Evolutionary conservation across 208 protist genomes (phyloP).

Genomic region (Trypanosoma avium): DNA sequence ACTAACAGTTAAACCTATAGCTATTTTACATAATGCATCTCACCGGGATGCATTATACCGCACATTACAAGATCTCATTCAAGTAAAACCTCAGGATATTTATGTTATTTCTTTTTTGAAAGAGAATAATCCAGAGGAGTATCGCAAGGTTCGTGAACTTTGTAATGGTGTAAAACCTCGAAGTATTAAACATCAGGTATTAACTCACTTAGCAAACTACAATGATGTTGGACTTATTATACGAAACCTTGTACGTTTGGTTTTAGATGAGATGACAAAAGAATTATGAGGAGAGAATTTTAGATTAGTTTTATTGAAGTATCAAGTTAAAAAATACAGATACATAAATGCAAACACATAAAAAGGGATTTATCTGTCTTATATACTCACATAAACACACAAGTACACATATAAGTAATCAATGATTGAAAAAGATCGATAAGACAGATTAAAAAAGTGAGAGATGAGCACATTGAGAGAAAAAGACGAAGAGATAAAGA

Average conservation of each 20-base stretch:
- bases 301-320: too few relatives aligned
- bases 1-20: constrained; percentile 64
- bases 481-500: too few relatives aligned
- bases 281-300: constrained; percentile 9
- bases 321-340: not conserved
- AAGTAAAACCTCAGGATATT: constrained; percentile 74
- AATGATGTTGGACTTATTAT: constrained; percentile 83
- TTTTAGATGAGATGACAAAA: constrained; percentile 66
- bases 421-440: too few relatives aligned
- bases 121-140: constrained; percentile 77
- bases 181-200: constrained; percentile 57
- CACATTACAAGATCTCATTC: constrained; percentile 69
- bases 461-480: too few relatives aligned
- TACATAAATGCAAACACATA: not conserved
- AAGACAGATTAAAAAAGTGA: too few relatives aligned
- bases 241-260: constrained; percentile 75
- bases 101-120: constrained; percentile 84
- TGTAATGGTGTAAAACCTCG: constrained; percentile 69
- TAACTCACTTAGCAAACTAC: constrained; percentile 86
- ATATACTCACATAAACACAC: too few relatives aligned
- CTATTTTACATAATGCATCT: constrained; percentile 54
- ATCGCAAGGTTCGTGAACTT: constrained; percentile 69
- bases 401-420: too few relatives aligned
- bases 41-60: constrained; percentile 77
- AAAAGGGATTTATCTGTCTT: too few relatives aligned